Conservation (phyloP, 805 yeast genomes). For the Zygosaccharomyces rouxii region DNA sequence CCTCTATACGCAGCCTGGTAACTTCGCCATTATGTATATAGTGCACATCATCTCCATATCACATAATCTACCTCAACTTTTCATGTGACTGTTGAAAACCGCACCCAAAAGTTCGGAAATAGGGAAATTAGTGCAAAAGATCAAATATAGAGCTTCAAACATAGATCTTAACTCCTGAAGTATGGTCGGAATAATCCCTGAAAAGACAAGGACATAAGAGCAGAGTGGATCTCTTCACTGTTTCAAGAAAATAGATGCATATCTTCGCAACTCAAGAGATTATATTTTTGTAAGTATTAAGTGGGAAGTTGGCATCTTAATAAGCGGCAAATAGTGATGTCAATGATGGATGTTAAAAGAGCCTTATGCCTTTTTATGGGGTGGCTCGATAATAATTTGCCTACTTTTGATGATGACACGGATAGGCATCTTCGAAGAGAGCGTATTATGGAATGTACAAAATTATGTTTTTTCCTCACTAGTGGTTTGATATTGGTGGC, state of each 20-base stretch:
- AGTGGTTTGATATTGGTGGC: slow-evolving; percentile 33
- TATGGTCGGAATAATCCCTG: background rate
- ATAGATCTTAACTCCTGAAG: background rate
- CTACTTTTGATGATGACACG: slow-evolving; percentile 18
- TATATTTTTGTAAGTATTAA: background rate
- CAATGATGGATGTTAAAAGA: background rate
- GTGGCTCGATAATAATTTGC: slow-evolving; percentile 13
- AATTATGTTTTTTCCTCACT: slow-evolving; percentile 37
- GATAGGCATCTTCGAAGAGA: slow-evolving; percentile 11
- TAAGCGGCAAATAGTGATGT: slow-evolving; percentile 1
- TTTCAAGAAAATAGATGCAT: background rate
- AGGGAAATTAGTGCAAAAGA: background rate
- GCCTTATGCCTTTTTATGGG: slow-evolving; percentile 1
- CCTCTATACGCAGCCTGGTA: too few relatives aligned
- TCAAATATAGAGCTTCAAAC: background rate
- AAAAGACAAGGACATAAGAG: background rate
- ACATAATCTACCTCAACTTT: background rate
- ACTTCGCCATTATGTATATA: background rate
- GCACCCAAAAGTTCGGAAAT: background rate
- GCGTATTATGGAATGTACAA: slow-evolving; percentile 29
- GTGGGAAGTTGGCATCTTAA: background rate
- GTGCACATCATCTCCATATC: background rate
- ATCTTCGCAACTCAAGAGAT: background rate
- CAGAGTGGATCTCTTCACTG: background rate
- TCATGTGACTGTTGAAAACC: background rate